phyloP scores from a whole-genome alignment of 2,329 filamentous ascomycete species.

The Pseudogymnoascus sp. region DNA sequence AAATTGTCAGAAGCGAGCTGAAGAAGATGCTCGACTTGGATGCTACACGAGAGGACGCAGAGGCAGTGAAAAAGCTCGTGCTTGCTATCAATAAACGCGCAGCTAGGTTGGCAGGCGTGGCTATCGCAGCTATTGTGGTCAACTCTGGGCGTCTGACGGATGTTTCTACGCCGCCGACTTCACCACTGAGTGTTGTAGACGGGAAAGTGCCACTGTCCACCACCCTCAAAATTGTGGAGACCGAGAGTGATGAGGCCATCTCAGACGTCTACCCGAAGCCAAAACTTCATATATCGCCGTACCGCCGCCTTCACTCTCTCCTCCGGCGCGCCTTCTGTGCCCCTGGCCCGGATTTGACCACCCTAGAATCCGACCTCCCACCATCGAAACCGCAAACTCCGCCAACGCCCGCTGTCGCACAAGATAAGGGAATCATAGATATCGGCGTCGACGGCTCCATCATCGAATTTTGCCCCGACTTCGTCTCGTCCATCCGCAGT shows the following conservation, averaged over 20 bases:
- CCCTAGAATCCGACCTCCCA: not conserved
- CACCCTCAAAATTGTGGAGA: slow-evolving; percentile 14
- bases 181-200: slow-evolving; percentile 22
- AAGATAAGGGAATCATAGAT: slow-evolving; percentile 65
- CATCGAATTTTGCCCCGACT: slow-evolving; percentile 92
- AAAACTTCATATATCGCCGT: not conserved
- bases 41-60: slow-evolving; percentile 74
- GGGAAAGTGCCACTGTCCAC: slow-evolving; percentile 12
- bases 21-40: slow-evolving; percentile 71
- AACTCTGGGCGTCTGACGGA: slow-evolving; percentile 70
- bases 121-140: slow-evolving; percentile 77
- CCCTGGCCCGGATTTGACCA: not conserved
- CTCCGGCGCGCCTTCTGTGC: not conserved
- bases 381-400: not conserved
- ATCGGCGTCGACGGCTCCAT: slow-evolving; percentile 91
- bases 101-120: slow-evolving; percentile 79
- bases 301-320: not conserved
- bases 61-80: slow-evolving; percentile 77
- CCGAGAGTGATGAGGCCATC: not conserved
- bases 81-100: slow-evolving; percentile 81
- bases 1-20: slow-evolving; percentile 68
- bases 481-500: slow-evolving; percentile 81
- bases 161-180: slow-evolving; percentile 45
- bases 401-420: not conserved
- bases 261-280: not conserved